These are phyloP conservation scores for Pterula multifida DNA, from an alignment of 1,284 basidiomycete genomes.

Conservation along the genomic window DNA sequence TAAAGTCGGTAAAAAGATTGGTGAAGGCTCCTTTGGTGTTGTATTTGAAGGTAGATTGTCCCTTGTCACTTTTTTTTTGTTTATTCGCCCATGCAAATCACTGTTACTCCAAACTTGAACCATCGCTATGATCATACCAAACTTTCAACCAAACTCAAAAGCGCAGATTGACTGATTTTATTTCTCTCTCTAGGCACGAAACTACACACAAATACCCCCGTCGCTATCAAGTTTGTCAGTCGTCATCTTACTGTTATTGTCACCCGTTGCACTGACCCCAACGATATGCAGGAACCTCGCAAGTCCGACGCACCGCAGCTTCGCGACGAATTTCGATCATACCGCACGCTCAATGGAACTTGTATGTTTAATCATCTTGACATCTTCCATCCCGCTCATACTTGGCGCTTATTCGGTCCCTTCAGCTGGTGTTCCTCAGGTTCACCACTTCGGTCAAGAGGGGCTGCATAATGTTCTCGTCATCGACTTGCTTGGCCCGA, in stretches of 20 bases:
- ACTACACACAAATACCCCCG: slow-evolving; percentile 78
- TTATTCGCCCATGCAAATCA: not conserved
- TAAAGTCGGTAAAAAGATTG: slow-evolving; percentile 79
- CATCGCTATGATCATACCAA: no score
- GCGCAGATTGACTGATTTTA: not conserved
- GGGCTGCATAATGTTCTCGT: slow-evolving; percentile 96
- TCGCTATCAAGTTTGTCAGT: slow-evolving; percentile 89
- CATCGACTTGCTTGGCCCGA: slow-evolving; percentile 93
- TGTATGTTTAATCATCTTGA: slow-evolving; percentile 44
- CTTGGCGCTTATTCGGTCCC: slow-evolving; percentile 7
- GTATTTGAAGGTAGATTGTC: slow-evolving; percentile 58
- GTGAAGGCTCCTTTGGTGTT: slow-evolving; percentile 77
- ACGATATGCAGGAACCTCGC: slow-evolving; percentile 70
- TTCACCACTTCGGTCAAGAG: slow-evolving; percentile 98
- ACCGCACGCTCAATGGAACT: slow-evolving; percentile 89
- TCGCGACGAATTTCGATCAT: slow-evolving; percentile 94
- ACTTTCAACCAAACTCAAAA: slow-evolving; percentile 2
- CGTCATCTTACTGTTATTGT: slow-evolving; percentile 5
- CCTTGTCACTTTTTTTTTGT: not conserved
- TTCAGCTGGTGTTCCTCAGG: slow-evolving; percentile 88
- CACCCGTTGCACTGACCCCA: not conserved
- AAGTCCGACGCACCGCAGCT: slow-evolving; percentile 98
- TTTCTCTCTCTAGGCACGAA: slow-evolving; percentile 56
- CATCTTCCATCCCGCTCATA: slow-evolving; percentile 7
- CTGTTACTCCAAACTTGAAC: slow-evolving; percentile 4